phyloP scores from a whole-genome alignment of 345 rosid genomes.

The Chamaenerion angustifolium region DNA sequence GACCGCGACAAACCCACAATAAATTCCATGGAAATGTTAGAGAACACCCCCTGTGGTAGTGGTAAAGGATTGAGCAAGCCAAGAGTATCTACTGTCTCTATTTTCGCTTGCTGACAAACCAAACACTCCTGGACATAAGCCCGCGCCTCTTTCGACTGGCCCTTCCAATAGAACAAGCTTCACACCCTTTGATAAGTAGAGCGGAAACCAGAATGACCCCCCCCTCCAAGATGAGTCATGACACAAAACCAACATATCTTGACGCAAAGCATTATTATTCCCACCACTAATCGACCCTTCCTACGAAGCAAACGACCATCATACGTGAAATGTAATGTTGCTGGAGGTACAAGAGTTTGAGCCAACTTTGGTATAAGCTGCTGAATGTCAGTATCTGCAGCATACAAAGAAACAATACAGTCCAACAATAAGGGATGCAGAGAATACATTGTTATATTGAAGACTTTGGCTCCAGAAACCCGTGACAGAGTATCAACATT shows the following conservation, averaged over 20 bases:
- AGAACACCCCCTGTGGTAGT: neutral
- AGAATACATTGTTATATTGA: too few relatives aligned
- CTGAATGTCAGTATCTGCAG: too few relatives aligned
- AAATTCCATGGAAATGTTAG: constrained; percentile 1
- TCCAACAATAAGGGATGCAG: too few relatives aligned
- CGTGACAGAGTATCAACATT: too few relatives aligned
- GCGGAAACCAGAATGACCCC: neutral
- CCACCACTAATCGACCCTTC: constrained; percentile 3
- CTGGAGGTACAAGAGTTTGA: too few relatives aligned
- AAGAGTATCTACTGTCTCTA: neutral
- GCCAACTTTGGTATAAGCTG: too few relatives aligned
- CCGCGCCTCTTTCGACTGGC: too few relatives aligned
- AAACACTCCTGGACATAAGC: neutral
- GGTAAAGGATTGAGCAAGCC: neutral
- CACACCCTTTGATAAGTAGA: neutral
- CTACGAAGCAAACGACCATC: neutral
- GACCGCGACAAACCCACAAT: neutral
- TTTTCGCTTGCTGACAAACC: neutral
- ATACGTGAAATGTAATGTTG: too few relatives aligned
- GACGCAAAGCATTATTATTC: neutral
- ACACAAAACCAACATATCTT: neutral
- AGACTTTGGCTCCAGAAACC: too few relatives aligned
- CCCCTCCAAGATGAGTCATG: neutral
- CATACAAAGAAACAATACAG: too few relatives aligned
- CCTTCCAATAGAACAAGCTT: neutral